phyloP scores from a whole-genome alignment of 371 early-diverging fungal species.

The Mucor velutinosus region DNA sequence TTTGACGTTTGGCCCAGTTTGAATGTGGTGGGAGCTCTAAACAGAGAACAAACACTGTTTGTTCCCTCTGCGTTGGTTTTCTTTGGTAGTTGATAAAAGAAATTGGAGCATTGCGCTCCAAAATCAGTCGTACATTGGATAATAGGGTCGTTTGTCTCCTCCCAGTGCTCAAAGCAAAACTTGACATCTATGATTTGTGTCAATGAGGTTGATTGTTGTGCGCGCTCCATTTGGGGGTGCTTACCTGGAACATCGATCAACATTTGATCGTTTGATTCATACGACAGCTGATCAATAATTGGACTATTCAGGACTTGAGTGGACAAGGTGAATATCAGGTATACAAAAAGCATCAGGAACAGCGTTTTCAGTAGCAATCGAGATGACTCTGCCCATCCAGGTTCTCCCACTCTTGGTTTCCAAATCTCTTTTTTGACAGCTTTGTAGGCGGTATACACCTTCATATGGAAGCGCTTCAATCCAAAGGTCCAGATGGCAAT shows the following conservation, averaged over 20 bases:
- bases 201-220: background rate
- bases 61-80: background rate
- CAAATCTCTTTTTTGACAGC: conserved; percentile 7
- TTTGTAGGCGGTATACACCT: background rate
- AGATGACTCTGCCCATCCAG: conserved; percentile 26
- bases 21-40: background rate
- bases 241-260: conserved; percentile 14
- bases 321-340: conserved; percentile 16
- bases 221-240: background rate
- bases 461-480: background rate
- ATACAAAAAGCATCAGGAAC: conserved; percentile 18
- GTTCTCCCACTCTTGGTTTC: conserved; percentile 28
- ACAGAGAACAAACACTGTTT: background rate
- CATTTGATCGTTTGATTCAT: background rate
- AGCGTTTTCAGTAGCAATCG: conserved; percentile 15
- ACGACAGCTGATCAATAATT: conserved; percentile 12
- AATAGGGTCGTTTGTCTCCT: background rate
- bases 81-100: background rate
- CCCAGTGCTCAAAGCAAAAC: conserved; percentile 27
- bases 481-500: conserved; percentile 8
- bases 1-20: background rate
- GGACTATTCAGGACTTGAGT: conserved; percentile 23
- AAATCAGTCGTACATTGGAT: conserved; percentile 23
- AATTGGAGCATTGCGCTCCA: conserved; percentile 20
- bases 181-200: conserved; percentile 10